Evolutionary conservation across 2,329 filamentous ascomycete species (phyloP).

Genomic region (Passalora sequoiae): DNA sequence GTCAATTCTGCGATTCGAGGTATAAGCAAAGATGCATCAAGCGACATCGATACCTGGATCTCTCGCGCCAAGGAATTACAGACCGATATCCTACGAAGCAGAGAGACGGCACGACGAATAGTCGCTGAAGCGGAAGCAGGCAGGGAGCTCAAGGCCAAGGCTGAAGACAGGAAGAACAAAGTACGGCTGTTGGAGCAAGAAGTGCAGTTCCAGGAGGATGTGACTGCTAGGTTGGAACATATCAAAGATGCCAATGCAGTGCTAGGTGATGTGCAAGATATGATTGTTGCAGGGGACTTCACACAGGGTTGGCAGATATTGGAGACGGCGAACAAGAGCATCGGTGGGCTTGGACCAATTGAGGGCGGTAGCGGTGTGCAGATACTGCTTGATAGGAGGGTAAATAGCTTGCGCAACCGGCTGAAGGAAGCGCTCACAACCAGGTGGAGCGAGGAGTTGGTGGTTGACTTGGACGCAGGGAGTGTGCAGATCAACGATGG

Average conservation of each 20-base stretch:
- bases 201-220: conserved; percentile 54
- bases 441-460: conserved; percentile 67
- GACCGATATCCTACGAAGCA: conserved; percentile 75
- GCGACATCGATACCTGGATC: conserved; percentile 82
- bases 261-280: conserved; percentile 44
- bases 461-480: conserved; percentile 56
- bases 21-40: conserved; percentile 70
- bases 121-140: conserved; percentile 69
- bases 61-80: conserved; percentile 77
- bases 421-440: conserved; percentile 62
- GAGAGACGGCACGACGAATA: conserved; percentile 74
- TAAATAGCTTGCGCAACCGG: conserved; percentile 60
- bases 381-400: conserved; percentile 60
- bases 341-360: conserved; percentile 55
- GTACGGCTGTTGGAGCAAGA: conserved; percentile 54
- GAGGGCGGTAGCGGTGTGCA: conserved; percentile 57
- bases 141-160: conserved; percentile 57
- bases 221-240: conserved; percentile 48
- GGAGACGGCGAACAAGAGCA: conserved; percentile 47
- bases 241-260: conserved; percentile 47
- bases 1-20: conserved; percentile 65
- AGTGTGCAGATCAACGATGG: conserved; percentile 53
- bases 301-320: conserved; percentile 46
- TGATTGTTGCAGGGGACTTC: conserved; percentile 43
- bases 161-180: conserved; percentile 56